These are phyloP conservation scores for Axilococcus clingmanii DNA, from an alignment of 139 green algal genomes.

Conservation along the genomic window DNA sequence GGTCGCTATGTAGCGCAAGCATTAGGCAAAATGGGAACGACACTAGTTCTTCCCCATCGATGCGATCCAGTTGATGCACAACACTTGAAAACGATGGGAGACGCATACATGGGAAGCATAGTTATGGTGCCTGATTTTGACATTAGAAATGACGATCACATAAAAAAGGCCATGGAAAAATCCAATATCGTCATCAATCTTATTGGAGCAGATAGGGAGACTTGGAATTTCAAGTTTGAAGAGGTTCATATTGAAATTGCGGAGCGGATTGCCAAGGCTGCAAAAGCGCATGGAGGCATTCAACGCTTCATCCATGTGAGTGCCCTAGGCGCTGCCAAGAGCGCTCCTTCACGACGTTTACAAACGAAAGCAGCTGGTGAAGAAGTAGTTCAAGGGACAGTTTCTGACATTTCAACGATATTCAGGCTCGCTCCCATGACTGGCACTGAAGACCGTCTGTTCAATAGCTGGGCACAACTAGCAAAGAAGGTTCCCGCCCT, in stretches of 20 bases:
- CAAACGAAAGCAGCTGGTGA: conserved; percentile 72
- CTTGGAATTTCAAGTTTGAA: conserved; percentile 85
- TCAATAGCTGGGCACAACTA: conserved; percentile 70
- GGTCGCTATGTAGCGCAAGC: conserved; percentile 85
- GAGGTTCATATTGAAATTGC: conserved; percentile 55
- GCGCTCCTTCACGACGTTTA: conserved; percentile 53
- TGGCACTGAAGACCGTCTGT: conserved; percentile 86
- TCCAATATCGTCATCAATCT: conserved; percentile 91
- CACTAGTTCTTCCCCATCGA: conserved; percentile 80
- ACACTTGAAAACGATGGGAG: conserved; percentile 91
- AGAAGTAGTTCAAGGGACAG: conserved; percentile 30
- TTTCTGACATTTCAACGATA: conserved; percentile 56
- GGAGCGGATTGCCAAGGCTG: conserved; percentile 37
- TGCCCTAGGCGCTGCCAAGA: conserved; percentile 47
- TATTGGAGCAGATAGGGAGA: conserved; percentile 78
- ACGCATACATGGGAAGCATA: conserved; percentile 84
- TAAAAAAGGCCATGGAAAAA: conserved; percentile 51
- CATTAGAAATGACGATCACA: conserved; percentile 62
- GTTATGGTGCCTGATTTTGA: conserved; percentile 21
- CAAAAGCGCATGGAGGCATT: conserved; percentile 25
- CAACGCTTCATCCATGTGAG: conserved; percentile 75
- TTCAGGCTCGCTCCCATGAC: conserved; percentile 67
- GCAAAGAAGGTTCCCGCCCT: conserved; percentile 45
- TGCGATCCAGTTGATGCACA: conserved; percentile 71
- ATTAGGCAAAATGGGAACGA: conserved; percentile 60